Evolutionary conservation across 78 protist genomes (phyloP).

Genomic region (Isochrysis galbana): DNA sequence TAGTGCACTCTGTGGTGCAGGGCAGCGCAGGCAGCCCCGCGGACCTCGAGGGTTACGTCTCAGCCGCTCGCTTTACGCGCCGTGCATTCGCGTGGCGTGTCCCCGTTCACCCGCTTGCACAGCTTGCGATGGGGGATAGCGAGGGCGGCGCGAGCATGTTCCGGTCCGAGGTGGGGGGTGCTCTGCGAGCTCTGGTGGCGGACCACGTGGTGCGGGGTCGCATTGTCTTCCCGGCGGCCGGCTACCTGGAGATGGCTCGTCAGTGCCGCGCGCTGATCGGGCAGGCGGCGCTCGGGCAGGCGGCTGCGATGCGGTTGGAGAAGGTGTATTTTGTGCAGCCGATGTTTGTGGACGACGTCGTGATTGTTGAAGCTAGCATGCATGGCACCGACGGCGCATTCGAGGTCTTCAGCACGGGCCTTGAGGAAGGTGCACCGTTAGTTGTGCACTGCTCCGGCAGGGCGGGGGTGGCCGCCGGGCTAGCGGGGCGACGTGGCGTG

Average conservation of each 20-base stretch:
- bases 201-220: conserved; percentile 8
- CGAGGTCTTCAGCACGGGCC: neutral
- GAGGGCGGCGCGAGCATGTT: neutral
- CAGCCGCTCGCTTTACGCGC: neutral
- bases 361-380: neutral
- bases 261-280: neutral
- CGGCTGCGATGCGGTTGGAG: neutral
- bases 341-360: neutral
- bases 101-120: neutral
- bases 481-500: neutral
- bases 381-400: neutral
- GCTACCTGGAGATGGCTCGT: neutral
- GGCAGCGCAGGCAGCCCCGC: neutral
- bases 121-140: neutral
- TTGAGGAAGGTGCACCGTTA: neutral
- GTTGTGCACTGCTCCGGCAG: neutral
- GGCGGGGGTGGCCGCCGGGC: neutral
- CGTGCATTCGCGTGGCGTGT: neutral
- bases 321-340: neutral
- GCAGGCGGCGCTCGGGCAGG: neutral
- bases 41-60: neutral
- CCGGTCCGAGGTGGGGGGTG: neutral
- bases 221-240: neutral
- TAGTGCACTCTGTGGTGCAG: neutral
- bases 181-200: neutral